Percentiles rank a stretch among this genome's conserved stretches.
These are phyloP conservation scores for Ochetophila trinervis DNA, from an alignment of 306 rosid species.

Conservation along the genomic window DNA sequence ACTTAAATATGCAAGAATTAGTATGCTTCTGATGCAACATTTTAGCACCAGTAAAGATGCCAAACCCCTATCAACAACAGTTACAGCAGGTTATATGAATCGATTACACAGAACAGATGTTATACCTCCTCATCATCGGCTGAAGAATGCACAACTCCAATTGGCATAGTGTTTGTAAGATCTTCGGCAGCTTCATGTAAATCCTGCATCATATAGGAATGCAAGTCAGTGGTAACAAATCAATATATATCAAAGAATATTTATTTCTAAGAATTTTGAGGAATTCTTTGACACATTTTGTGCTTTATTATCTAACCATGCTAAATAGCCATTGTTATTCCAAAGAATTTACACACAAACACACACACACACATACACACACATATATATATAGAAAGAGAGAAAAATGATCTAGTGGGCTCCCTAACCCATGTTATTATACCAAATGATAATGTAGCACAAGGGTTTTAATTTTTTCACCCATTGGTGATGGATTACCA, in stretches of 20 bases:
- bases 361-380: no score
- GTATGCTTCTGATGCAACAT: no score
- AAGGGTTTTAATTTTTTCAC: no score
- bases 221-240: constrained; percentile 4
- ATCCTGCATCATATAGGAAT: constrained; percentile 46
- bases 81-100: constrained; percentile 4
- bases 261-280: neutral
- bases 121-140: constrained; percentile 76
- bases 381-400: no score
- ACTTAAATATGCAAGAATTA: no score
- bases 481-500: no score
- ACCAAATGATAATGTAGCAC: no score
- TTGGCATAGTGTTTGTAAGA: constrained; percentile 41
- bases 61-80: constrained; percentile 7
- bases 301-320: neutral
- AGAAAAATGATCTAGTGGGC: no score
- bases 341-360: neutral
- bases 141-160: constrained; percentile 49
- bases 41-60: neutral
- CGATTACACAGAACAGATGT: neutral
- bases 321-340: neutral
- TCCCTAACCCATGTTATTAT: no score
- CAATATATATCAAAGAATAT: neutral
- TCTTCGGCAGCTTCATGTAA: constrained; percentile 50
- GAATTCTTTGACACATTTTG: neutral